phyloP scores from a whole-genome alignment of 768 basidiomycete species.

The Trametes sanguinea region DNA sequence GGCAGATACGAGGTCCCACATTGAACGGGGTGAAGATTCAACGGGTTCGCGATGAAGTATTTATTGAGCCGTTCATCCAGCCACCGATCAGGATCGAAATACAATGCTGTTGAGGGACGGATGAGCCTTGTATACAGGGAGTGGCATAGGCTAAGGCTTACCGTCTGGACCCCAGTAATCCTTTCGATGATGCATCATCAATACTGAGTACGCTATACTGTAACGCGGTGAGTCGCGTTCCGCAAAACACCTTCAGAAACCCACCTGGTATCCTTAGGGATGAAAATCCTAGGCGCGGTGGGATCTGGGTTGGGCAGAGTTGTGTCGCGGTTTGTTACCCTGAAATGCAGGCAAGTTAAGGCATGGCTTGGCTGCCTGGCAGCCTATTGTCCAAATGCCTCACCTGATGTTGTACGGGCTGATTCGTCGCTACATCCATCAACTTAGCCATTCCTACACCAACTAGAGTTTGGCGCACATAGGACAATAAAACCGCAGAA shows the following conservation, averaged over 20 bases:
- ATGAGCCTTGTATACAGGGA: not conserved
- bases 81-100: constrained; percentile 69
- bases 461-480: constrained; percentile 27
- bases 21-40: constrained; percentile 75
- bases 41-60: constrained; percentile 58
- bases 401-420: constrained; percentile 34
- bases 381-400: not conserved
- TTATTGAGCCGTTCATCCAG: constrained; percentile 56
- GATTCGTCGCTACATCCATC: not conserved
- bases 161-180: constrained; percentile 62
- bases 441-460: not conserved
- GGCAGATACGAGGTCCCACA: constrained; percentile 65
- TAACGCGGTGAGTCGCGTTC: constrained; percentile 14
- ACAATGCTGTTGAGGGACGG: constrained; percentile 25
- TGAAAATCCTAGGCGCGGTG: constrained; percentile 31
- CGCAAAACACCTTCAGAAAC: constrained; percentile 23
- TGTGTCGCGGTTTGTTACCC: constrained; percentile 27
- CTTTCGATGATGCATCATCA: constrained; percentile 41
- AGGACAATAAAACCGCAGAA: constrained; percentile 31
- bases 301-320: constrained; percentile 27
- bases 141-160: not conserved
- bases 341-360: not conserved
- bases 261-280: constrained; percentile 33
- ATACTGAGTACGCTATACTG: constrained; percentile 31
- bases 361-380: not conserved